Base-by-base conservation (phyloP, 352 stramenopile genomes). In the Plasmopara muralis region DNA sequence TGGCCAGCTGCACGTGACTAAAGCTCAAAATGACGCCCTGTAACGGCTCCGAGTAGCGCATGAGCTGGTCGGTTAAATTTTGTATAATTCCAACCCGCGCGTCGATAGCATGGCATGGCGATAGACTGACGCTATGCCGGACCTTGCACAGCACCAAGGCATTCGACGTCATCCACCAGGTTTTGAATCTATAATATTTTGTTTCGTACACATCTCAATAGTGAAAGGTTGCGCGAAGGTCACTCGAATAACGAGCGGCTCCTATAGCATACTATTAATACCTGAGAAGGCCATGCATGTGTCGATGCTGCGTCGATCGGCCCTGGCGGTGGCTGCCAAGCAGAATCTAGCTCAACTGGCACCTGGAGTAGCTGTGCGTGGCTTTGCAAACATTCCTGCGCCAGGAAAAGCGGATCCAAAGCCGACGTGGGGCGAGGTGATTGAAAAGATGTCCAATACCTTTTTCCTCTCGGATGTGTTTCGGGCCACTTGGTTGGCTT, bases 401-500 rank as follows among this genome's bases (percentile, higher is more conserved):
- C 47, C 57, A 3, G 43, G 53, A 28, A 53, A 83, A 15, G 37
- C 56, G 44, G 61, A 78, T 46, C 58, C 74, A 16, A 86, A 85
- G 64, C 71, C 82, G 25, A 79, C 73, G 51, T 82, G 70, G 71
- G 70, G 57, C 48, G 78, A 89, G 50, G 62, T 93, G 45, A 52
- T 93, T 5, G 82, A 93, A 43, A 93, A 93, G 58, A 78, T 82
- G 50, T 75, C 82, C 9, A 79, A 88, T 67, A 74, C 81, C 16
- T 93, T 93, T 65, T 93, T 93, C 73, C 68, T 93, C 7, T 77
- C 69, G 43, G 82, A 93, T 52, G 76, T 93, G 40, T 79, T 81
- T 60, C 82, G 82, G 41, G 82, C 79, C 34, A 83, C 74, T 29
- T 93, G 82, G 82, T 56, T 93, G 52, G 69, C 82, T 30, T 87